phyloP scores from a whole-genome alignment of 768 basidiomycete genomes.

The Serendipita vermifera region DNA sequence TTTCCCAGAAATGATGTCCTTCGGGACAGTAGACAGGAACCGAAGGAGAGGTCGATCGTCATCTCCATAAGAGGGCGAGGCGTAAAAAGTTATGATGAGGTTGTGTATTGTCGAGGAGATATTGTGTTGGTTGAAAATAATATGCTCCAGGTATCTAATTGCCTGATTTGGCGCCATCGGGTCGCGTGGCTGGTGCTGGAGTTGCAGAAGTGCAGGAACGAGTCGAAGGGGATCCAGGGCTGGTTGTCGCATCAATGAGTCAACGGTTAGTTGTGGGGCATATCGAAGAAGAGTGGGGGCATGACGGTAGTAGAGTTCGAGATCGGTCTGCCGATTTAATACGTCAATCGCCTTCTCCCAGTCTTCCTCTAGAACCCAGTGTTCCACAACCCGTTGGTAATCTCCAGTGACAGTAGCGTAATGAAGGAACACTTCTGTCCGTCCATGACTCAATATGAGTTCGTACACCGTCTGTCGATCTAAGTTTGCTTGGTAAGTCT shows the following conservation, averaged over 20 bases:
- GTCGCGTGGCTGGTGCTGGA: constrained; percentile 60
- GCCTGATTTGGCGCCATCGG: constrained; percentile 72
- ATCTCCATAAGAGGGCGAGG: constrained; percentile 27
- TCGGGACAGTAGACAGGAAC: constrained; percentile 71
- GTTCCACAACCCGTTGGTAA: constrained; percentile 69
- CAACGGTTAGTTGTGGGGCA: constrained; percentile 78
- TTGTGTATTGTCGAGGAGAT: constrained; percentile 86
- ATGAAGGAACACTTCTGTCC: constrained; percentile 83
- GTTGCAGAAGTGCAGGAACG: constrained; percentile 75
- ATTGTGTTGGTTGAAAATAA: constrained; percentile 68
- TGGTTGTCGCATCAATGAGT: constrained; percentile 79
- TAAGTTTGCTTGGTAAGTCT: constrained; percentile 89
- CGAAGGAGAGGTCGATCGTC: constrained; percentile 70
- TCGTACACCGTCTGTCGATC: constrained; percentile 81
- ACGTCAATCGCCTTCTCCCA: constrained; percentile 84
- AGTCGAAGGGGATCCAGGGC: constrained; percentile 70
- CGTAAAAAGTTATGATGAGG: constrained; percentile 78
- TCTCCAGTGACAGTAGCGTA: constrained; percentile 77
- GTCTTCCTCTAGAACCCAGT: constrained; percentile 85
- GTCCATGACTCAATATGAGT: constrained; percentile 84
- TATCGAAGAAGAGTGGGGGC: constrained; percentile 77
- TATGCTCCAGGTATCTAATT: constrained; percentile 75
- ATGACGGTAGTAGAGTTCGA: constrained; percentile 88
- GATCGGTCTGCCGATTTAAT: constrained; percentile 79
- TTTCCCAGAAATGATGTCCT: constrained; percentile 65